Conservation (phyloP, 768 basidiomycete species). For the Pleurotus cornucopiae region DNA sequence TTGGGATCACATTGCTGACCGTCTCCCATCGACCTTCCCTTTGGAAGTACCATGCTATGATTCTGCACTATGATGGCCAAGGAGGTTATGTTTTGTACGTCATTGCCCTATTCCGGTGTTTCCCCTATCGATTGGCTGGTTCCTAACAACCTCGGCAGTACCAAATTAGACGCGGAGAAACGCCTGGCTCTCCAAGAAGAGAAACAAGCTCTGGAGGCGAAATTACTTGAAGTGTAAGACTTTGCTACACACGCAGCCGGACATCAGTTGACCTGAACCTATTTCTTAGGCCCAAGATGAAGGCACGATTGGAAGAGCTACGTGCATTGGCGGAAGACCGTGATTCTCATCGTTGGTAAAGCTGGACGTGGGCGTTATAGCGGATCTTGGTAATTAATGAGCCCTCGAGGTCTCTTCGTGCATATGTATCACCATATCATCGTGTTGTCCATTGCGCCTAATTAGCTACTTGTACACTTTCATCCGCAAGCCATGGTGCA, state of each 20-base stretch:
- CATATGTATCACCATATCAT: neutral
- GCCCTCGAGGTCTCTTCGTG: neutral
- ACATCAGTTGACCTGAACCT: neutral
- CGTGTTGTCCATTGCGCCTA: neutral
- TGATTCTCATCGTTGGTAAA: neutral
- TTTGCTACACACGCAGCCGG: slow-evolving; percentile 11
- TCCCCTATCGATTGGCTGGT: neutral
- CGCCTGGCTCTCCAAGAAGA: slow-evolving; percentile 91
- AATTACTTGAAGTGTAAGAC: slow-evolving; percentile 79
- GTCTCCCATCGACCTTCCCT: slow-evolving; percentile 93
- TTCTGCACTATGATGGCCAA: slow-evolving; percentile 90
- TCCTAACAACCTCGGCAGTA: slow-evolving; percentile 40
- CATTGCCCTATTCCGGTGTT: neutral
- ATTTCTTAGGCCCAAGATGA: slow-evolving; percentile 72
- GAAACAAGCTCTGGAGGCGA: slow-evolving; percentile 84
- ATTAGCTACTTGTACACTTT: neutral
- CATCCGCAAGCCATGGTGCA: neutral
- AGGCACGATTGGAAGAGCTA: slow-evolving; percentile 68
- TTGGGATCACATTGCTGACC: slow-evolving; percentile 90
- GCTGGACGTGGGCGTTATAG: slow-evolving; percentile 1
- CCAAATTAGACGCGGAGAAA: slow-evolving; percentile 85
- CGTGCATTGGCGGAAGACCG: slow-evolving; percentile 24
- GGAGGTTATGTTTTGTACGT: slow-evolving; percentile 94
- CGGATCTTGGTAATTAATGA: neutral
- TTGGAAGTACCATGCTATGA: slow-evolving; percentile 89